Evolutionary conservation across 257 asterid genomes (phyloP).

Genomic region (Coffea eugenioides): DNA sequence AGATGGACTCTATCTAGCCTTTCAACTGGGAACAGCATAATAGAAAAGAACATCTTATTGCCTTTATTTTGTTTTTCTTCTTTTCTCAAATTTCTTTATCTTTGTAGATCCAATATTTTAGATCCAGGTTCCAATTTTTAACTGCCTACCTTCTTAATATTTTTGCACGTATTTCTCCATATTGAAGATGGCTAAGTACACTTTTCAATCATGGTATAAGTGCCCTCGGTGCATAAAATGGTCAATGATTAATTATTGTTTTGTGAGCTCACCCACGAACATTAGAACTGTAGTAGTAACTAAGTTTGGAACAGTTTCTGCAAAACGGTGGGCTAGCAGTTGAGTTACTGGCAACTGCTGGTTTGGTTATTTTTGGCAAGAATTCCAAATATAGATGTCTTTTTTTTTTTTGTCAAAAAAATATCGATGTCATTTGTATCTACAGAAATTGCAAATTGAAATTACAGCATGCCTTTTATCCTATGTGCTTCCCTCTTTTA

Average conservation of each 20-base stretch:
- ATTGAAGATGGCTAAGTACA: background rate
- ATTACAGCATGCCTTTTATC: background rate
- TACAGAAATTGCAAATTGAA: background rate
- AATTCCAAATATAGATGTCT: background rate
- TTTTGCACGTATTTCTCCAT: background rate
- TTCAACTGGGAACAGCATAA: background rate
- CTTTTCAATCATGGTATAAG: background rate
- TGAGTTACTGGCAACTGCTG: background rate
- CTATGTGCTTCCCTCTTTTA: slow-evolving; percentile 1
- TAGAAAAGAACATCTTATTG: background rate
- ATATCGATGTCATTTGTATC: background rate
- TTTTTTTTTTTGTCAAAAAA: background rate
- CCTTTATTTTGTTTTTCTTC: background rate
- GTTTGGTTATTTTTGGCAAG: background rate
- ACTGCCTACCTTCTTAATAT: background rate
- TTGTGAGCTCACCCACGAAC: background rate
- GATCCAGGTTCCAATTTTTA: background rate
- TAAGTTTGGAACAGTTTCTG: background rate
- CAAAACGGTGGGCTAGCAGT: background rate
- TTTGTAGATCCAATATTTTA: background rate
- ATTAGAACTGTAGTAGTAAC: background rate
- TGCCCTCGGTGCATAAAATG: background rate
- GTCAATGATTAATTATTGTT: background rate
- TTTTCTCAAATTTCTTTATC: background rate
- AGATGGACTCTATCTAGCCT: background rate